Conservation (phyloP, 192 early-diverging fungal genomes). For the Gaertneriomyces semiglobifer region DNA sequence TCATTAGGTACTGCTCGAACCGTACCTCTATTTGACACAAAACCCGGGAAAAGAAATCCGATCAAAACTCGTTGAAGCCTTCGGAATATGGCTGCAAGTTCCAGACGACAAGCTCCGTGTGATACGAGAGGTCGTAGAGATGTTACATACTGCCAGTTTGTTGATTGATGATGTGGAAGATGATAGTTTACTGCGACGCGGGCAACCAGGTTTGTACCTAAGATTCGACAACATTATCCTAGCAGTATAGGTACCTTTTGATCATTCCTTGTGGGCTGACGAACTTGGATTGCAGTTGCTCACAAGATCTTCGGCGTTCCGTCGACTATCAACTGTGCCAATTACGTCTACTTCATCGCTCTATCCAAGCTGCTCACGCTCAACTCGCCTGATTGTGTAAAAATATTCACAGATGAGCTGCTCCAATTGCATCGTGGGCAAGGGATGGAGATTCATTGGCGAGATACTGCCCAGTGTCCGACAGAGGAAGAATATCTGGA, state of each 20-base stretch:
- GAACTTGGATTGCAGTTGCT: slow-evolving; percentile 53
- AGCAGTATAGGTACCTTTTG: too few species aligned
- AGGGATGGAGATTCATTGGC: slow-evolving; percentile 97
- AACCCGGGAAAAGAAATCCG: slow-evolving; percentile 94
- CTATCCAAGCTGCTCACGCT: slow-evolving; percentile 71
- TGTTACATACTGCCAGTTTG: slow-evolving; percentile 92
- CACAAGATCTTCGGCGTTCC: slow-evolving; percentile 95
- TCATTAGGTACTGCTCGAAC: slow-evolving; percentile 75
- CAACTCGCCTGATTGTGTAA: slow-evolving; percentile 63
- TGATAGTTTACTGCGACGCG: slow-evolving; percentile 80
- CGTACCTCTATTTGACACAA: slow-evolving; percentile 80
- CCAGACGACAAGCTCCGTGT: slow-evolving; percentile 59
- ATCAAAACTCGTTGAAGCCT: slow-evolving; percentile 85
- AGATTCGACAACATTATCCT: too few species aligned
- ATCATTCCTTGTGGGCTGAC: neutral
- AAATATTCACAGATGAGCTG: slow-evolving; percentile 90
- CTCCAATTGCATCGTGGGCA: slow-evolving; percentile 90
- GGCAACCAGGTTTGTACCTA: slow-evolving; percentile 53
- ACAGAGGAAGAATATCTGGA: slow-evolving; percentile 87
- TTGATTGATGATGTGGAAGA: slow-evolving; percentile 96
- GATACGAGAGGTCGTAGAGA: slow-evolving; percentile 82
- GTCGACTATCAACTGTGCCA: slow-evolving; percentile 92
- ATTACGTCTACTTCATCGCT: slow-evolving; percentile 93
- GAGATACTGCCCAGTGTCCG: slow-evolving; percentile 87
- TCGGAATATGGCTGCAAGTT: slow-evolving; percentile 83